Percentiles rank a stretch among this genome's conserved stretches.
Conservation (phyloP, 192 early-diverging fungal genomes). For the Umbelopsis ramanniana region DNA sequence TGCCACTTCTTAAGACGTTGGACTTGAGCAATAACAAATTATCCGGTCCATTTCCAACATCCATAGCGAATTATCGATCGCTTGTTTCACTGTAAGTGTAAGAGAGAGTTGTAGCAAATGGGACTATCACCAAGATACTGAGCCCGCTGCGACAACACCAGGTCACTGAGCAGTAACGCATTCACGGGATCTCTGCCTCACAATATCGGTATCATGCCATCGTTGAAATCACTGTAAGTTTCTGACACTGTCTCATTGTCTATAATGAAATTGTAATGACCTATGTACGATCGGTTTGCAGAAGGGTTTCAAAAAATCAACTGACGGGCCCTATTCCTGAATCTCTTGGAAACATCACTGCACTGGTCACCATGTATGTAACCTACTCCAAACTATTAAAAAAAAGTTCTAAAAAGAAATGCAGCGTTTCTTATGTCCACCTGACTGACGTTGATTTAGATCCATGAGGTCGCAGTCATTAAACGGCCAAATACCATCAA, state of each 20-base stretch:
- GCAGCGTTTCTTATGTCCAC: not conserved
- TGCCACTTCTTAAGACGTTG: constrained; percentile 12
- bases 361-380: constrained; percentile 27
- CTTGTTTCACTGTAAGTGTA: constrained; percentile 22
- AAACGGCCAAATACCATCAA: constrained; percentile 16
- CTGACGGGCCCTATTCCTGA: constrained; percentile 24
- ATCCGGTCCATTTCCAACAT: constrained; percentile 17
- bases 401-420: not conserved
- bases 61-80: not conserved
- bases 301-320: constrained; percentile 22
- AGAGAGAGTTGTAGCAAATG: not conserved
- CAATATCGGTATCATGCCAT: constrained; percentile 20
- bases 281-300: not conserved
- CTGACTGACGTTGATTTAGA: constrained; percentile 10
- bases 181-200: constrained; percentile 29
- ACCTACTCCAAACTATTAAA: not conserved
- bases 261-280: too few species aligned
- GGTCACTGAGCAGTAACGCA: constrained; percentile 32
- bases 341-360: constrained; percentile 27
- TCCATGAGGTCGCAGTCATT: constrained; percentile 23
- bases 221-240: constrained; percentile 34
- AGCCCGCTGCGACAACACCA: not conserved
- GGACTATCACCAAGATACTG: not conserved
- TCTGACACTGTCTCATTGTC: too few species aligned
- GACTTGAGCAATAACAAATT: constrained; percentile 31